These are phyloP conservation scores for Scutellaria galericulata DNA, from an alignment of 257 asterid genomes.

Conservation along the genomic window DNA sequence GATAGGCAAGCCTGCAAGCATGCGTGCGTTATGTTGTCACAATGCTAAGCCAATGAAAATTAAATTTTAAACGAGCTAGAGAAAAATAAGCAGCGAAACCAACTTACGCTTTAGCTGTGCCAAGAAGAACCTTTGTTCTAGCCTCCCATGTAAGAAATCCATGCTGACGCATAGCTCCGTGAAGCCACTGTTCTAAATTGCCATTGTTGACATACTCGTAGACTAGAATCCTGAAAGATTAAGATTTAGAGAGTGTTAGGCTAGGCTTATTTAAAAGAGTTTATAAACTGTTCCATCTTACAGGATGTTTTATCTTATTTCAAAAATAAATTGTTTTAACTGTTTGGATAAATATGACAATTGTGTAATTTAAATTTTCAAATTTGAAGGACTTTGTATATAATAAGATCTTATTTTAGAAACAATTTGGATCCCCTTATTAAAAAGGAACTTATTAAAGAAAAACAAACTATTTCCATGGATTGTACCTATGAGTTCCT, in stretches of 20 bases:
- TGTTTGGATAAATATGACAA: too few relatives aligned
- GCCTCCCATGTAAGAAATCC: slow-evolving; percentile 97
- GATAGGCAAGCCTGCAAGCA: slow-evolving; percentile 78
- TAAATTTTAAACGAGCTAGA: neutral
- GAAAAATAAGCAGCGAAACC: slow-evolving; percentile 15
- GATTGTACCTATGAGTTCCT: slow-evolving; percentile 91
- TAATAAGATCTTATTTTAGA: too few relatives aligned
- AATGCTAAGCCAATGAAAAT: neutral
- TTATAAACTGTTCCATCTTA: too few relatives aligned
- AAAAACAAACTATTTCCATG: too few relatives aligned
- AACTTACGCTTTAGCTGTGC: slow-evolving; percentile 98
- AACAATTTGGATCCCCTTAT: too few relatives aligned
- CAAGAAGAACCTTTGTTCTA: slow-evolving; percentile 84
- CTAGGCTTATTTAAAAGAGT: neutral
- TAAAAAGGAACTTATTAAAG: too few relatives aligned
- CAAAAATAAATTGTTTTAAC: neutral
- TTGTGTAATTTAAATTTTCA: too few relatives aligned
- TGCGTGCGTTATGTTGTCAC: neutral
- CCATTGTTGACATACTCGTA: slow-evolving; percentile 92
- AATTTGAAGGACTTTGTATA: too few relatives aligned
- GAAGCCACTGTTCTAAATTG: slow-evolving; percentile 97
- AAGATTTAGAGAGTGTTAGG: slow-evolving; percentile 6
- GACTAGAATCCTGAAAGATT: slow-evolving; percentile 53
- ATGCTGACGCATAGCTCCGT: slow-evolving; percentile 95
- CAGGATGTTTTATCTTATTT: neutral